These are phyloP conservation scores for Sporothrix phasma DNA, from an alignment of 2,329 filamentous ascomycete species.

Conservation along the genomic window DNA sequence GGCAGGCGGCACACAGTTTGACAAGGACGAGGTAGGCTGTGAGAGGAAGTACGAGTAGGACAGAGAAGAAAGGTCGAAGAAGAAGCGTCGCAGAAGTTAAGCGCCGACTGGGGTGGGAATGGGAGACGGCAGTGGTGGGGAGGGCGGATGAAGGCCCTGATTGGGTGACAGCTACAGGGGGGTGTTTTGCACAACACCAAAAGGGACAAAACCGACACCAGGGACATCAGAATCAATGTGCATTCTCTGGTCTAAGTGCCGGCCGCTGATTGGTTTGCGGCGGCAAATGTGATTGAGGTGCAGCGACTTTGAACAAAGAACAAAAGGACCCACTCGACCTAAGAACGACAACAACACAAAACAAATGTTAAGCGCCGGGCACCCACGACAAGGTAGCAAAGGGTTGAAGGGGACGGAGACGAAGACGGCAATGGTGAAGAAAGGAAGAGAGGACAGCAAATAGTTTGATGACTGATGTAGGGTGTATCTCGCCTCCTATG, in stretches of 20 bases:
- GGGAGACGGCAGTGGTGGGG: background rate
- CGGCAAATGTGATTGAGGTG: background rate
- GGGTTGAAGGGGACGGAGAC: background rate
- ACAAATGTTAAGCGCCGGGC: background rate
- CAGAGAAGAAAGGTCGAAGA: background rate
- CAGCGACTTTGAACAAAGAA: background rate
- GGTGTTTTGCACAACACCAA: background rate
- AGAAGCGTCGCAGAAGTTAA: background rate
- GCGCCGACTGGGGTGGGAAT: background rate
- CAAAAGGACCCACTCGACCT: background rate
- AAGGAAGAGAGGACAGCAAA: background rate
- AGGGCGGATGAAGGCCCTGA: background rate
- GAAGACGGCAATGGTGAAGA: background rate
- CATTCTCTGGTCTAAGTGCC: constrained; percentile 9
- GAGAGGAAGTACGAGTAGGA: too few relatives aligned
- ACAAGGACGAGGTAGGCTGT: background rate
- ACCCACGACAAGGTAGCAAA: background rate
- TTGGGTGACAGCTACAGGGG: background rate
- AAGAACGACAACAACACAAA: background rate
- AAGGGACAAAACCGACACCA: background rate
- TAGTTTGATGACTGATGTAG: background rate
- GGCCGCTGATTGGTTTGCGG: constrained; percentile 4
- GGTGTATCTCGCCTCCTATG: background rate
- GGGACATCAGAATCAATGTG: background rate
- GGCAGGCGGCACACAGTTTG: background rate